Conservation (phyloP, 75 land plant species). For the Cryptomeria japonica region DNA sequence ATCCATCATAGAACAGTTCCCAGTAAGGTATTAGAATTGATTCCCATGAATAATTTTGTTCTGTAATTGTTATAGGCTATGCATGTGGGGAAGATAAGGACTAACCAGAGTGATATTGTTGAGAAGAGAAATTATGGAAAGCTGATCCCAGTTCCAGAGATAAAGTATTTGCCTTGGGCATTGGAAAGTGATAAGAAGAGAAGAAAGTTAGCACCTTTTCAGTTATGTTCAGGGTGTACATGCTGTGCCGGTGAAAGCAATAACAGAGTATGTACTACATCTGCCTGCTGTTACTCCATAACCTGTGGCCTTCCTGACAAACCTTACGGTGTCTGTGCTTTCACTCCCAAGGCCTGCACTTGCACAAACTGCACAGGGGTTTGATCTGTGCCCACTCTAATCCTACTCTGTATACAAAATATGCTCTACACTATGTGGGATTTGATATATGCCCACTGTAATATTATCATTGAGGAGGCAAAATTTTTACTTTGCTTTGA, state of each 20-base stretch:
- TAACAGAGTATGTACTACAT: slow-evolving; percentile 14
- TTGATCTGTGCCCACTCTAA: neutral
- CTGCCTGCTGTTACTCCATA: slow-evolving; percentile 51
- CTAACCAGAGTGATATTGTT: neutral
- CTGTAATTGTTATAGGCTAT: neutral
- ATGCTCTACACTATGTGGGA: too few species aligned
- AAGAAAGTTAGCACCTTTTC: slow-evolving; percentile 22
- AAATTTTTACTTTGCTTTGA: too few species aligned
- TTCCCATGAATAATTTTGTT: neutral
- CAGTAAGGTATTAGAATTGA: neutral
- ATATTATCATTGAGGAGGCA: too few species aligned
- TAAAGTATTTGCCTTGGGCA: neutral
- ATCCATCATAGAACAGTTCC: too few species aligned
- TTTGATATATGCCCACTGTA: too few species aligned
- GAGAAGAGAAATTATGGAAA: neutral
- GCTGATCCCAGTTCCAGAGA: neutral
- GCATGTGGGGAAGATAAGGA: neutral
- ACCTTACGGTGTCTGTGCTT: slow-evolving; percentile 50
- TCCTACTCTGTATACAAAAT: too few species aligned
- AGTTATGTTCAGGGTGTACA: slow-evolving; percentile 32
- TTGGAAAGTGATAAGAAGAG: neutral
- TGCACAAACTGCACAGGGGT: slow-evolving; percentile 23
- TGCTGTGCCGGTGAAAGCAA: slow-evolving; percentile 23
- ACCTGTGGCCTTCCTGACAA: slow-evolving; percentile 46
- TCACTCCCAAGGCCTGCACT: slow-evolving; percentile 41